Evolutionary conservation across 768 basidiomycete genomes (phyloP), one percentile per base, ranked within the genome.

Genomic region (Calocera cornea): DNA sequence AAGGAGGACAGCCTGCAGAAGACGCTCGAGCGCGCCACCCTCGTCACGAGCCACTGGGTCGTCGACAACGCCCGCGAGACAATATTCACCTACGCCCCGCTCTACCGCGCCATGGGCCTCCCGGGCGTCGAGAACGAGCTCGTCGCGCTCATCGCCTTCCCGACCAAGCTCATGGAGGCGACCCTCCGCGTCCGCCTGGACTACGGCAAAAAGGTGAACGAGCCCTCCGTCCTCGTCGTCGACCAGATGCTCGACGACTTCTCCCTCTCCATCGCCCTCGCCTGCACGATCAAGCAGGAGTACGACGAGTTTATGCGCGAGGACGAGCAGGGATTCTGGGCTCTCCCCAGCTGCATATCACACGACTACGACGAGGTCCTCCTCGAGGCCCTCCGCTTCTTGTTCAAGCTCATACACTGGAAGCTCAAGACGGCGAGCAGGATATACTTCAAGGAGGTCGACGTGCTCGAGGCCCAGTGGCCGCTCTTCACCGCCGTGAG

Each of bases 401-500:
- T 98, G 78, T 99, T 99, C 82, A 88, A 84, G 73, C 81, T 99
- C 38, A 87, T 98, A 24, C 92, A 95, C 71, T 93, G 89, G 90
- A 95, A 97, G 76, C 82, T 99, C 65, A 95, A 95, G 80, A 89
- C 90, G 70, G 92, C 89, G 22, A 83, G 87, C 68, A 93, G 92
- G 75, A 92, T 95, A 63, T 90, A 95, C 77, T 95, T 98, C 81
- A 93, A 95, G 74, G 97, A 99, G 80, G 97, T 95, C 0, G 95
- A 98, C 75, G 86, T 98, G n/a, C 82, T 99, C 40, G 95, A 99
- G 74, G 87, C 89, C 5, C 94, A 98, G 72, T 95, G 94, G 90
- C 88, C 90, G 22, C 95, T 95, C 24, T 87, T 98, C 77, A 90
- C 90, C 70, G 90, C 91, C 75, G 92, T 95, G 65, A 93, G 92